Percentiles rank a stretch among this genome's conserved stretches.
Evolutionary conservation across 148 eudicot species (phyloP).

Genomic region (Spergularia marina): DNA sequence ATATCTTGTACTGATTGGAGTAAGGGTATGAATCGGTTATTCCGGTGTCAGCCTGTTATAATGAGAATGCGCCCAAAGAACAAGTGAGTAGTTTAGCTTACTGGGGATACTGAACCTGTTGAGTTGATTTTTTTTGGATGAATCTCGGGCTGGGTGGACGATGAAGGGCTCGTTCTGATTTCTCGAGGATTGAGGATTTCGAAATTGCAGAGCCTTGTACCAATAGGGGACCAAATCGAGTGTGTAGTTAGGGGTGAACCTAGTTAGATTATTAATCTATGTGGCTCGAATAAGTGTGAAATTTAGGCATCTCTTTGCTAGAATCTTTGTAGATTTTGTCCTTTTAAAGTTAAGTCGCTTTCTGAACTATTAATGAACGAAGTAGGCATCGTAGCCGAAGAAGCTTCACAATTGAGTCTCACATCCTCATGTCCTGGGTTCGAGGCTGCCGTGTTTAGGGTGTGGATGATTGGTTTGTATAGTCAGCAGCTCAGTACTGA

Average conservation of each 20-base stretch:
- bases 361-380: neutral
- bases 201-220: no score
- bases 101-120: neutral
- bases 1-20: neutral
- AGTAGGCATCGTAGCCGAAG: neutral
- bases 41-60: neutral
- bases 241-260: no score
- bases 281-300: no score
- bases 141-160: neutral
- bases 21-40: neutral
- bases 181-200: neutral
- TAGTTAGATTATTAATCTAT: no score
- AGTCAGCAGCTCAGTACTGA: no score
- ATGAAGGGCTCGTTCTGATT: no score
- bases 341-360: neutral
- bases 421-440: neutral
- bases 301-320: neutral
- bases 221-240: no score
- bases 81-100: neutral
- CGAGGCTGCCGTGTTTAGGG: neutral
- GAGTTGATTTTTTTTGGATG: neutral
- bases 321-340: neutral
- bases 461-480: neutral
- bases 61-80: neutral
- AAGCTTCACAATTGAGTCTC: neutral